These are phyloP conservation scores for Monosporascus sp. DNA, from an alignment of 2,329 filamentous ascomycete genomes.

Conservation along the genomic window DNA sequence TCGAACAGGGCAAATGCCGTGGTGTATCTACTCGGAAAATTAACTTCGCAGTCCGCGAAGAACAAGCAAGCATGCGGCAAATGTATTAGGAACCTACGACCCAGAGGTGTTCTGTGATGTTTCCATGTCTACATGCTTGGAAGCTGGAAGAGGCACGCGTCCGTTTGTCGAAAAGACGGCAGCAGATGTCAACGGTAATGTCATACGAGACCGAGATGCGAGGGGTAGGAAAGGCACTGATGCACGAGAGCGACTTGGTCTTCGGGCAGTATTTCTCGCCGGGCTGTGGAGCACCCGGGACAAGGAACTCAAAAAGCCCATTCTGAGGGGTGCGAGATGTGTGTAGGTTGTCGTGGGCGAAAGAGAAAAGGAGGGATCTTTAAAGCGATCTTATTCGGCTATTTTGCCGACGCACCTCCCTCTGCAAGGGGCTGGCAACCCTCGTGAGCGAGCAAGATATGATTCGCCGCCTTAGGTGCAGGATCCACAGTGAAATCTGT, in stretches of 20 bases:
- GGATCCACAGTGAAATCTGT: too few relatives aligned
- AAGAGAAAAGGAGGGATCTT: too few relatives aligned
- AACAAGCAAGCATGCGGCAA: not conserved
- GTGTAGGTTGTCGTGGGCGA: too few relatives aligned
- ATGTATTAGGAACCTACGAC: not conserved
- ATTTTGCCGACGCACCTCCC: too few relatives aligned
- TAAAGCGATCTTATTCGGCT: too few relatives aligned
- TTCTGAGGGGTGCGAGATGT: not conserved
- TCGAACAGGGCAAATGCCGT: conserved; percentile 71
- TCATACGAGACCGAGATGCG: not conserved
- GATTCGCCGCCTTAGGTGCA: too few relatives aligned
- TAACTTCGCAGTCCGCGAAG: not conserved
- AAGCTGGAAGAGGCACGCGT: not conserved
- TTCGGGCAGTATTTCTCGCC: conserved; percentile 1
- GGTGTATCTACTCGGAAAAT: conserved; percentile 42
- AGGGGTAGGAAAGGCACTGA: not conserved
- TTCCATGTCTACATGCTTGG: not conserved
- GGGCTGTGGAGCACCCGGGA: not conserved
- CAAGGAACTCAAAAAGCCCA: conserved; percentile 2
- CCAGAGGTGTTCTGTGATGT: not conserved
- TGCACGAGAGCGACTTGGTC: not conserved
- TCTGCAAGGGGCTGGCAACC: too few relatives aligned
- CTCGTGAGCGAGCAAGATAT: too few relatives aligned
- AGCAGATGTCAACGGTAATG: not conserved
- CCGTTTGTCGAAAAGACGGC: conserved; percentile 1